These are phyloP conservation scores for Sporormia fimetaria DNA, from an alignment of 495 filamentous ascomycete species.

Conservation along the genomic window DNA sequence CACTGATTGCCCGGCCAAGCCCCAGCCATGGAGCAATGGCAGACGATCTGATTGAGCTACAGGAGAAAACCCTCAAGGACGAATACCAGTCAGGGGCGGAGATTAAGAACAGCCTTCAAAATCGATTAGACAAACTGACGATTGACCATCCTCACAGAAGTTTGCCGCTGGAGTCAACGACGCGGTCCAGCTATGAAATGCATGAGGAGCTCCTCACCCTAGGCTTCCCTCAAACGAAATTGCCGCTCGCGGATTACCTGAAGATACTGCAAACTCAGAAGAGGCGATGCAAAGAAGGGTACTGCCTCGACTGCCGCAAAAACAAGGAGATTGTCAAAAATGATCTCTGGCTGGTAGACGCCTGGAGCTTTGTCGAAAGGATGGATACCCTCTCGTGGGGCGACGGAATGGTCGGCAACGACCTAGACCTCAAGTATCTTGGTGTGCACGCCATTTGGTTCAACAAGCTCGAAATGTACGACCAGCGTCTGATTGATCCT, in stretches of 20 bases:
- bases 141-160: constrained; percentile 21
- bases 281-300: constrained; percentile 56
- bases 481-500: constrained; percentile 22
- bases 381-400: constrained; percentile 40
- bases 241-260: constrained; percentile 17
- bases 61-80: constrained; percentile 17
- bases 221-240: constrained; percentile 33
- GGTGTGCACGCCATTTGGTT: constrained; percentile 75
- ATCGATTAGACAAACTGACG: constrained; percentile 20
- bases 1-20: constrained; percentile 15
- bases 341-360: constrained; percentile 60
- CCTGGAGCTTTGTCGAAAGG: constrained; percentile 47
- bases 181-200: constrained; percentile 18
- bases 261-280: constrained; percentile 32
- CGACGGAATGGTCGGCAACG: constrained; percentile 60
- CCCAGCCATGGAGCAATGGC: constrained; percentile 16
- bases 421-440: constrained; percentile 73
- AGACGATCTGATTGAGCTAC: constrained; percentile 23
- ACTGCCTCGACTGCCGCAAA: constrained; percentile 59
- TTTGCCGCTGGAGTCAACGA: constrained; percentile 14
- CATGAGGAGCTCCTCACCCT: constrained; percentile 26
- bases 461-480: constrained; percentile 50
- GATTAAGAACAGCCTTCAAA: constrained; percentile 17
- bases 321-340: constrained; percentile 59
- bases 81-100: constrained; percentile 16